Percentiles rank a stretch among this genome's conserved stretches.
These are phyloP conservation scores for Colletotrichum zoysiae DNA, from an alignment of 2,329 filamentous ascomycete genomes.

Conservation along the genomic window DNA sequence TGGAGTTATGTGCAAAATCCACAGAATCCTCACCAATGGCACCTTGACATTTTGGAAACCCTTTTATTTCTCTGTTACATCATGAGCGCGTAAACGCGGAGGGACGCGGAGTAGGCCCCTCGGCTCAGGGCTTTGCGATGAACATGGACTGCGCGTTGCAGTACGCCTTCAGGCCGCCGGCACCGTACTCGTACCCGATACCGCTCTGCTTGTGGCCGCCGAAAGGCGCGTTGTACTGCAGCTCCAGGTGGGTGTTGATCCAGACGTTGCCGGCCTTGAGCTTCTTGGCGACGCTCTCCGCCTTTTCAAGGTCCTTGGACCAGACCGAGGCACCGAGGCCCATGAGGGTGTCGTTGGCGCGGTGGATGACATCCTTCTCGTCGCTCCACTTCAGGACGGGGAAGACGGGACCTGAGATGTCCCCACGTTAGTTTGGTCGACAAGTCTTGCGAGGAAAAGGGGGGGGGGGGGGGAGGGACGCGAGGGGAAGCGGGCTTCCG, in stretches of 20 bases:
- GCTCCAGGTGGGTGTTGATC: constrained; percentile 70
- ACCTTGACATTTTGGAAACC: background rate
- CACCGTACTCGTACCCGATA: constrained; percentile 57
- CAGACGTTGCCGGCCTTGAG: constrained; percentile 72
- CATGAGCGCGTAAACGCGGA: constrained; percentile 1
- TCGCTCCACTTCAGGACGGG: constrained; percentile 72
- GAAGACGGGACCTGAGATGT: constrained; percentile 68
- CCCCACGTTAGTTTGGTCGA: background rate
- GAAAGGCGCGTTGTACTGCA: constrained; percentile 51
- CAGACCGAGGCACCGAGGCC: constrained; percentile 71
- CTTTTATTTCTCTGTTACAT: constrained; percentile 21
- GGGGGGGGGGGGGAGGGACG: too few relatives aligned
- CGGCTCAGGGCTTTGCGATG: constrained; percentile 33
- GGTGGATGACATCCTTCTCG: constrained; percentile 69
- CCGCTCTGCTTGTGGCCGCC: constrained; percentile 61
- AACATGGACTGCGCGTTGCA: constrained; percentile 45
- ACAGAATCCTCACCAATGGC: background rate
- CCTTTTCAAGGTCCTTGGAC: constrained; percentile 64
- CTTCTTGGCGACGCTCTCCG: constrained; percentile 63
- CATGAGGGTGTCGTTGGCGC: constrained; percentile 65
- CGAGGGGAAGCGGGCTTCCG: background rate
- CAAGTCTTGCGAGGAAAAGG: background rate
- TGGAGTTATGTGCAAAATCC: constrained; percentile 4
- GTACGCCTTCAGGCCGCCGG: constrained; percentile 53
- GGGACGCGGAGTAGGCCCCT: background rate